Base-by-base conservation (phyloP, 441 rosid species). In the Geranium incanum region DNA sequence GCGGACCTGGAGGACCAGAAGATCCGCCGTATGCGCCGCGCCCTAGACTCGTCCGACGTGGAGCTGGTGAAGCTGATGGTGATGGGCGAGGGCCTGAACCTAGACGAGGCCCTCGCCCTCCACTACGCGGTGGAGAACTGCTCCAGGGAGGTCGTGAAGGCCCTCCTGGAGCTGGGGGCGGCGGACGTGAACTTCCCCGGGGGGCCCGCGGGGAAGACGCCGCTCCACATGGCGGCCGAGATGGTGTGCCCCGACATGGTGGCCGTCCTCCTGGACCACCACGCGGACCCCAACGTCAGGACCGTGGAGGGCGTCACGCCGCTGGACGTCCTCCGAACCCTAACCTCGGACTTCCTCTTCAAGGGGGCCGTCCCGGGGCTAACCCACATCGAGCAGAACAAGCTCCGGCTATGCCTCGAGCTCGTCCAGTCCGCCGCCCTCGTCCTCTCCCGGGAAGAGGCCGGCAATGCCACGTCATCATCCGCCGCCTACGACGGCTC, bases 231-330 rank as follows among this genome's bases (percentile, higher is more conserved):
- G 2, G 99, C 98, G 0, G 92, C 99, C 2, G 98, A 95, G 77
- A 92, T 95, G 99, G 98, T 95, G 36, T 95, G 97, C 8, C 97
- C 98, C 0, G 99, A 95, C 74, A 95, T 95, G 99, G 99, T 95
- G 60, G 89, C 99, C 3, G 99, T 95, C 13, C 81, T 95, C 55
- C 84, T 95, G 6, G 99, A 95, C 72, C 99, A 95, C 68, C 99
- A 95, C 48, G 99, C 99, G 0, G 95, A 95, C 77, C 99, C 99
- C 3, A 95, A 90, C 73, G 97, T 90, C 13, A 68, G 93, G 66
- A 90, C 98, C 1, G 93, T 95, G 0, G 97, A 94, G 64, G 98
- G 96, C n/a, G 76, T 89, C 60, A 92, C 96, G 48, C 99, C 99
- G 0, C 81, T 95, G 9, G 99, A 95, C 77, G 84, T 95, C 71